Percentiles rank a stretch among this genome's conserved stretches.
phyloP scores from a whole-genome alignment of 768 basidiomycete genomes.

The Amanita jacksonii region DNA sequence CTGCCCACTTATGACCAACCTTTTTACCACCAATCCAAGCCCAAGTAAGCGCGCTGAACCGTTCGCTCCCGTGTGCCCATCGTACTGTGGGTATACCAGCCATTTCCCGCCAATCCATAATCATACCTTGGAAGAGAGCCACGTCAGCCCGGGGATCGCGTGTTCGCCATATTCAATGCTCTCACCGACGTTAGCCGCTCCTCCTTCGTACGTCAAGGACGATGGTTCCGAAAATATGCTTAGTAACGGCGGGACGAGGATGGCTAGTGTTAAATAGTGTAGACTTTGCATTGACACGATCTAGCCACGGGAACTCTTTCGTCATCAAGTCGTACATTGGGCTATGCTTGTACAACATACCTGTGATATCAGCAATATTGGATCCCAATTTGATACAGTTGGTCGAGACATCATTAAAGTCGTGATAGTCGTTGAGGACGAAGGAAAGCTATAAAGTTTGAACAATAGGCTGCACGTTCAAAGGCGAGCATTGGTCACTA shows the following conservation, averaged over 20 bases:
- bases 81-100: conserved; percentile 73
- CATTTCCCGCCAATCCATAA: conserved; percentile 99
- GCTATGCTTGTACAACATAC: conserved; percentile 25
- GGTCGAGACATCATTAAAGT: conserved; percentile 28
- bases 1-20: conserved; percentile 50
- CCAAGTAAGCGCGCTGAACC: conserved; percentile 59
- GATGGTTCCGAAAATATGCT: conserved; percentile 62
- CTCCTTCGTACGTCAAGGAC: conserved; percentile 66
- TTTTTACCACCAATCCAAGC: conserved; percentile 78
- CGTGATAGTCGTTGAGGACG: conserved; percentile 8
- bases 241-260: conserved; percentile 77
- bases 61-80: conserved; percentile 50
- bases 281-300: conserved; percentile 90
- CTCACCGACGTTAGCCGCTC: conserved; percentile 70
- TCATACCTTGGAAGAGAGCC: conserved; percentile 45
- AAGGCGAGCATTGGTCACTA: too few species aligned
- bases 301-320: conserved; percentile 31
- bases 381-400: conserved; percentile 67
- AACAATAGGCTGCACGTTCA: too few species aligned
- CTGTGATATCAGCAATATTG: conserved; percentile 79
- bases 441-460: too few species aligned
- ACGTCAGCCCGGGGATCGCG: not conserved
- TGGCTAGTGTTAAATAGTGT: conserved; percentile 83
- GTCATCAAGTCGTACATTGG: conserved; percentile 1
- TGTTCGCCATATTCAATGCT: not conserved